These are phyloP conservation scores for Hygrophorus russula DNA, from an alignment of 768 basidiomycete species.

Conservation along the genomic window DNA sequence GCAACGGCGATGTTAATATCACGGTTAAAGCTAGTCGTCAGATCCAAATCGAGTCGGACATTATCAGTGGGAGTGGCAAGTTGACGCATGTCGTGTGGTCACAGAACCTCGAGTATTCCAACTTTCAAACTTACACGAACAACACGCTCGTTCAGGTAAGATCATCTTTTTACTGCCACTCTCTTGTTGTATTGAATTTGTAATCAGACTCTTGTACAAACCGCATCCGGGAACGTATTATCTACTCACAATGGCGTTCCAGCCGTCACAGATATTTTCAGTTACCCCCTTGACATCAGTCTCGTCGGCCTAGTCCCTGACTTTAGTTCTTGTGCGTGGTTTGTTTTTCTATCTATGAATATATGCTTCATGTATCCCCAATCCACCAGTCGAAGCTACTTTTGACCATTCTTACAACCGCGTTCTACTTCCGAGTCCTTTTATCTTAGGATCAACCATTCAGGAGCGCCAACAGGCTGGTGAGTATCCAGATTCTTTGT, in stretches of 20 bases:
- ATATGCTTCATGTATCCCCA: not conserved
- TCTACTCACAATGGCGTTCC: slow-evolving; percentile 33
- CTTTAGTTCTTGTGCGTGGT: slow-evolving; percentile 25
- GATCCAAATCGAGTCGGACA: slow-evolving; percentile 49
- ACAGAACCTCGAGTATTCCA: slow-evolving; percentile 52
- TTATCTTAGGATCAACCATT: slow-evolving; percentile 48
- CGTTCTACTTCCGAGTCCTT: slow-evolving; percentile 42
- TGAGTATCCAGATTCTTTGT: slow-evolving; percentile 16
- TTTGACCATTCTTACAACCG: slow-evolving; percentile 68
- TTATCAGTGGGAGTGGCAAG: slow-evolving; percentile 51
- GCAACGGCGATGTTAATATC: slow-evolving; percentile 43
- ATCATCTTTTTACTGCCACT: not conserved
- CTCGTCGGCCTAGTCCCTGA: slow-evolving; percentile 24
- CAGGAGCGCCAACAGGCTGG: slow-evolving; percentile 47
- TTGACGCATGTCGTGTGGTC: slow-evolving; percentile 43
- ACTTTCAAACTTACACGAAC: slow-evolving; percentile 50
- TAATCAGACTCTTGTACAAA: slow-evolving; percentile 29
- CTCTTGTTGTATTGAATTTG: not conserved
- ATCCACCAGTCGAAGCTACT: slow-evolving; percentile 30
- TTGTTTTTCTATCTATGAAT: not conserved
- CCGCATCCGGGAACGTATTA: slow-evolving; percentile 21
- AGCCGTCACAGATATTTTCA: slow-evolving; percentile 28
- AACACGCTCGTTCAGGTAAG: slow-evolving; percentile 29
- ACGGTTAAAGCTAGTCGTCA: slow-evolving; percentile 49
- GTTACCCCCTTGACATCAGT: slow-evolving; percentile 35